phyloP scores from a whole-genome alignment of 2,329 filamentous ascomycete genomes.

The Fusarium domesticum region DNA sequence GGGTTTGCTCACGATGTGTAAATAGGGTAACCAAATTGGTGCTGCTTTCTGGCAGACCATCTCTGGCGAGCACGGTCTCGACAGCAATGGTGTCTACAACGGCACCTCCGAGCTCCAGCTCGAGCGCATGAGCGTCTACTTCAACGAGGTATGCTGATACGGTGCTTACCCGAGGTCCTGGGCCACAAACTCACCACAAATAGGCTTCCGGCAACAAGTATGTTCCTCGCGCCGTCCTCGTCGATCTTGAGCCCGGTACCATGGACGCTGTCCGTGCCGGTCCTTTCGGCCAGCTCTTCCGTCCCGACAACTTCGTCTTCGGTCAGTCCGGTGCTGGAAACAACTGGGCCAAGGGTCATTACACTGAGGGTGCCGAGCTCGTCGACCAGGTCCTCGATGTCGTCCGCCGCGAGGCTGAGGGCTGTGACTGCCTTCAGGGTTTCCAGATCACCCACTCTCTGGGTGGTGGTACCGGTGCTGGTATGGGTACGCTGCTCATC shows the following conservation, averaged over 20 bases:
- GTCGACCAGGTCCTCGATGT: constrained; percentile 98
- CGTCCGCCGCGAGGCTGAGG: constrained; percentile 97
- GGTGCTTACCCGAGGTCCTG: neutral
- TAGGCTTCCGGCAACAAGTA: constrained; percentile 98
- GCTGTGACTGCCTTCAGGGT: constrained; percentile 98
- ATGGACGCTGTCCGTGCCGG: constrained; percentile 99
- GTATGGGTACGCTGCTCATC: constrained; percentile 99
- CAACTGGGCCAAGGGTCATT: constrained; percentile 99
- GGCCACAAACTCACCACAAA: constrained; percentile 15
- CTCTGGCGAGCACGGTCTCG: constrained; percentile 91
- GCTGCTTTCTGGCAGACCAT: constrained; percentile 98
- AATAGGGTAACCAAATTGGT: constrained; percentile 99
- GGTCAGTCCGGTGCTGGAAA: constrained; percentile 99
- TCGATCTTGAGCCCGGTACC: constrained; percentile 98
- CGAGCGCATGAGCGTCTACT: constrained; percentile 99
- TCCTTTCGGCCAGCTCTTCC: constrained; percentile 98
- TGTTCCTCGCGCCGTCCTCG: constrained; percentile 97
- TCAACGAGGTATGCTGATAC: constrained; percentile 64
- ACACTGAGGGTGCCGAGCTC: constrained; percentile 98
- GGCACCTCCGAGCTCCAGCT: constrained; percentile 98
- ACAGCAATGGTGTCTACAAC: constrained; percentile 98
- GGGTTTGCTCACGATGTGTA: constrained; percentile 37
- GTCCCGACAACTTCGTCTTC: constrained; percentile 99
- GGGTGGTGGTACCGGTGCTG: constrained; percentile 99
- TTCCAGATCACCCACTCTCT: constrained; percentile 99